Percentiles rank a stretch among this genome's conserved stretches.
These are phyloP conservation scores for Boletus eberwhitei DNA, from an alignment of 768 basidiomycete species.

Conservation along the genomic window DNA sequence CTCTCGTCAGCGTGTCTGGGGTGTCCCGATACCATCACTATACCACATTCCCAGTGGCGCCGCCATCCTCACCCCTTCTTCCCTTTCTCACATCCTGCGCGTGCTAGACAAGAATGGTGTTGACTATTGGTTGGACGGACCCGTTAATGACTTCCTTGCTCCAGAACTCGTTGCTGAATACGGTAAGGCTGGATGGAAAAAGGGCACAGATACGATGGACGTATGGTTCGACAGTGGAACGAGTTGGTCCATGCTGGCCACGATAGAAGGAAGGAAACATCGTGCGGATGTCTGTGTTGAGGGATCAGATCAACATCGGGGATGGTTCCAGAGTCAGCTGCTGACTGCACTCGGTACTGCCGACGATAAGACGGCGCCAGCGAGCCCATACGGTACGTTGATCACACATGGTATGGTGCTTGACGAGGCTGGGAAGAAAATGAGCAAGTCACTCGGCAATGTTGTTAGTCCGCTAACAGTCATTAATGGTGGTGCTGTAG, in stretches of 20 bases:
- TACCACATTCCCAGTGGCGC: constrained; percentile 60
- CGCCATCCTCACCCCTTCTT: constrained; percentile 60
- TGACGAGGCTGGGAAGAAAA: constrained; percentile 84
- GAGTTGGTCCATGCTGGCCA: constrained; percentile 79
- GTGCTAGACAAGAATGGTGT: constrained; percentile 73
- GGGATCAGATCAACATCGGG: constrained; percentile 95
- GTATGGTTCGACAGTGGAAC: constrained; percentile 99
- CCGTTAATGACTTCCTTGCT: constrained; percentile 77
- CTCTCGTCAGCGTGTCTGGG: constrained; percentile 96
- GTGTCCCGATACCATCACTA: constrained; percentile 91
- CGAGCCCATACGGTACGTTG: constrained; percentile 67
- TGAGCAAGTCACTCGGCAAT: constrained; percentile 98
- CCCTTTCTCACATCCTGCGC: constrained; percentile 70
- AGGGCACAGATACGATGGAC: constrained; percentile 95
- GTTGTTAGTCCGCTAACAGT: constrained; percentile 81
- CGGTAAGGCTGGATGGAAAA: constrained; percentile 51
- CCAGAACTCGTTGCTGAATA: constrained; percentile 51
- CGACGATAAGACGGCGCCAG: constrained; percentile 13
- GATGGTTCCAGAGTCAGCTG: constrained; percentile 97
- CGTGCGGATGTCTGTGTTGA: constrained; percentile 88
- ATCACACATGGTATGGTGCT: constrained; percentile 98
- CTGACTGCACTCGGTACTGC: constrained; percentile 66
- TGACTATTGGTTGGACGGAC: constrained; percentile 90
- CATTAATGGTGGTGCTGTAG: constrained; percentile 72
- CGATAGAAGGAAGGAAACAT: constrained; percentile 37